Evolutionary conservation across 2,329 filamentous ascomycete species (phyloP), one percentile per base, ranked within the genome.

Genomic region (Aspergillus fumigatus): DNA sequence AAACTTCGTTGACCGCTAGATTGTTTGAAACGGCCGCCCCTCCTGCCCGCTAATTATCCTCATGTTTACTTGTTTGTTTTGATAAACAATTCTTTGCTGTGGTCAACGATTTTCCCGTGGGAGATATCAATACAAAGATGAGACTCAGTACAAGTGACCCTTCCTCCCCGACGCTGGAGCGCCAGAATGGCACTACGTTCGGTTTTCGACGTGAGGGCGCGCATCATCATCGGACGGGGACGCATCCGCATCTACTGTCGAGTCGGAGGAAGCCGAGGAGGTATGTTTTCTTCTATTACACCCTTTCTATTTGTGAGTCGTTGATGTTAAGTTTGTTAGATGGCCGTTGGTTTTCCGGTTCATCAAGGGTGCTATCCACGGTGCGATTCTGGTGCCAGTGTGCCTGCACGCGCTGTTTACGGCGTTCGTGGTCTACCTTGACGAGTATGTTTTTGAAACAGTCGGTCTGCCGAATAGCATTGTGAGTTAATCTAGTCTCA

Each of bases 311-410:
- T 41, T 17, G 25, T 3, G 25, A 19, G 3, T 40, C 11, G 10
- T 51, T 35, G 17, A 14, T 48, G 17, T 45, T 45, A 14, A 23
- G 19, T 10, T 45, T 51, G 29, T 3, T 53, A 82, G 85, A 71
- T 82, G 84, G 77, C 85, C 85, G 17, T 76, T 88, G 5, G 84
- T 86, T 17, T 77, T 87, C 47, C 80, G 85, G 59, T 86, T 87
- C 70, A 79, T 82, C 67, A 86, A 86, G 67, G 85, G 85, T 51
- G 82, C 84, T 3, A 82, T 88, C 54, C 85, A 88, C 68, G 73
- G 71, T 56, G 79, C 81, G 38, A 84, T 87, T 57, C 66, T 84
- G 27, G 52, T 85, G 3, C 81, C 84, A 3, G 81, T 87, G 8
- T 54, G 80, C 17, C 69, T 84, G 3, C 84, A 87, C 71, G 80